These are phyloP conservation scores for Populus tremula DNA, from an alignment of 345 rosid species.

Conservation along the genomic window DNA sequence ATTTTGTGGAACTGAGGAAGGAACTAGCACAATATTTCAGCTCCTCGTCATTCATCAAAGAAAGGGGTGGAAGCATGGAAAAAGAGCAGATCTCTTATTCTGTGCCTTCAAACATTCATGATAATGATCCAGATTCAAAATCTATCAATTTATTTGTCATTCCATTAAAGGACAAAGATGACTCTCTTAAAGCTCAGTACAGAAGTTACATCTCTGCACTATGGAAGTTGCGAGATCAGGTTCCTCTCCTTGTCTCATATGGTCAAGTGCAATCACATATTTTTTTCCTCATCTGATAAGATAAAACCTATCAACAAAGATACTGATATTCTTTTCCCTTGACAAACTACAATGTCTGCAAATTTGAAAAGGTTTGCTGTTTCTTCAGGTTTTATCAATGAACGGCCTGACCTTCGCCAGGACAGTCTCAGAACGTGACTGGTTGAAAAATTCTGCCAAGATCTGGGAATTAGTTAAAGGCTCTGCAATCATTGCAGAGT, in stretches of 20 bases:
- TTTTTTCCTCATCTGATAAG: not conserved
- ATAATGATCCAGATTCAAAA: constrained; percentile 24
- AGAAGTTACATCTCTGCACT: constrained; percentile 51
- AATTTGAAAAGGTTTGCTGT: not conserved
- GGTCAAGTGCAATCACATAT: not conserved
- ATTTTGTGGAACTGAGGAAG: constrained; percentile 36
- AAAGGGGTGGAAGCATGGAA: constrained; percentile 30
- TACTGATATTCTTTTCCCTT: not conserved
- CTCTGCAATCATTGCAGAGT: constrained; percentile 61
- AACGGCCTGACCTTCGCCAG: constrained; percentile 47
- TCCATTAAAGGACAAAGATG: constrained; percentile 50
- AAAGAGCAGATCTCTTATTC: constrained; percentile 13
- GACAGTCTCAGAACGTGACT: constrained; percentile 74
- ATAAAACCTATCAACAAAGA: no score
- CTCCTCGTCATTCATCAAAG: constrained; percentile 50
- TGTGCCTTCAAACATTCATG: not conserved
- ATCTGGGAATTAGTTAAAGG: constrained; percentile 79
- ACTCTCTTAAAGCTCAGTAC: constrained; percentile 39
- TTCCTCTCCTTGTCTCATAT: constrained; percentile 16
- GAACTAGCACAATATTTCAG: constrained; percentile 47
- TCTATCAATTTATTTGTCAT: constrained; percentile 41
- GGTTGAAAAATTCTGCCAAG: constrained; percentile 75
- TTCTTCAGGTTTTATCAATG: constrained; percentile 60
- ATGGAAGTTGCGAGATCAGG: constrained; percentile 65
- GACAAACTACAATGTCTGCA: not conserved